Percentiles rank a stretch among this genome's conserved stretches.
phyloP scores from a whole-genome alignment of 148 eudicot genomes.

The Cornus controversa region DNA sequence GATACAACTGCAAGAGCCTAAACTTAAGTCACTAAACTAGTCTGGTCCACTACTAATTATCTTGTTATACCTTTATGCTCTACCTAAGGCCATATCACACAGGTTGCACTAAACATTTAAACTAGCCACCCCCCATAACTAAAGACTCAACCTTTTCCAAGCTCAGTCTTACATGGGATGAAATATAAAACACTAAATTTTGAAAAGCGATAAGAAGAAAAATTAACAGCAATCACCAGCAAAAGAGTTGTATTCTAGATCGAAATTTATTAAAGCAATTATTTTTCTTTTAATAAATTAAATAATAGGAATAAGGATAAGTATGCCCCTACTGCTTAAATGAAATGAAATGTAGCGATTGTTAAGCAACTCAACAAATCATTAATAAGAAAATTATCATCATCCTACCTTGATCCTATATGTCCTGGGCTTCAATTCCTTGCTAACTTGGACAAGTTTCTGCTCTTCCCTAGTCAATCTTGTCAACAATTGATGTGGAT shows the following conservation, averaged over 20 bases:
- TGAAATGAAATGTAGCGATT: neutral
- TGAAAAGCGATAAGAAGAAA: neutral
- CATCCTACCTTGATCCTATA: slow-evolving; percentile 81
- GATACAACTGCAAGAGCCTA: too few relatives aligned
- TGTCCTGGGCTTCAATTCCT: slow-evolving; percentile 93
- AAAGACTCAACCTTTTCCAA: too few relatives aligned
- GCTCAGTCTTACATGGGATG: neutral
- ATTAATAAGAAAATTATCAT: neutral
- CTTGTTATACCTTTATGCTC: too few relatives aligned
- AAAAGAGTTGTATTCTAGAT: neutral
- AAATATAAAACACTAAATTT: neutral
- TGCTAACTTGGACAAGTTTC: slow-evolving; percentile 69
- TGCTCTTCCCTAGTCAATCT: slow-evolving; percentile 89
- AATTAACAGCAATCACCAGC: neutral
- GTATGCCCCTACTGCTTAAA: neutral
- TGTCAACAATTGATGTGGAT: slow-evolving; percentile 76
- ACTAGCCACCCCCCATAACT: neutral
- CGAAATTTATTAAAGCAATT: neutral
- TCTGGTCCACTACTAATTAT: too few relatives aligned
- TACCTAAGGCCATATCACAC: too few relatives aligned
- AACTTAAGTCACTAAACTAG: too few relatives aligned
- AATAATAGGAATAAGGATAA: too few relatives aligned
- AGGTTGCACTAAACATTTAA: too few relatives aligned
- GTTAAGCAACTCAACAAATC: neutral
- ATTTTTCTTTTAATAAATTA: neutral